Percentiles rank a stretch among this genome's conserved stretches.
Evolutionary conservation across 192 early-diverging fungal genomes (phyloP).

Genomic region (Dissophora globulifera): DNA sequence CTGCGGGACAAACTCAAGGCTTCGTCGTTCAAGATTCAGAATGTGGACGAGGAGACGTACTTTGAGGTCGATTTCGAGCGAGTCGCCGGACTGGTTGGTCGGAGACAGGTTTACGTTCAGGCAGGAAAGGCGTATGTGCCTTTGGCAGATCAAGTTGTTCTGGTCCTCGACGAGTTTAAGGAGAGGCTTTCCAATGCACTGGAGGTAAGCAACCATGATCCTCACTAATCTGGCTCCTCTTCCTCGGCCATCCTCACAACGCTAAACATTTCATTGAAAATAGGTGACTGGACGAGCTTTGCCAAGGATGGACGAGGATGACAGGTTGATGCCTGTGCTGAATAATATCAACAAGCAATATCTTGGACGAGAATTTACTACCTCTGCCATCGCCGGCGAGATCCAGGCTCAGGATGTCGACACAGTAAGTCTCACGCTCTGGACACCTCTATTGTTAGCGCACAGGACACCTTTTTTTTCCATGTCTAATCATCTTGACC

Average conservation of each 20-base stretch:
- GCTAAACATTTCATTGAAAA: no score
- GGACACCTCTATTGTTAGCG: no score
- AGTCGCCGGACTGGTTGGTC: slow-evolving; percentile 69
- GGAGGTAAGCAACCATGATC: slow-evolving; percentile 58
- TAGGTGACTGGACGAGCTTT: slow-evolving; percentile 80
- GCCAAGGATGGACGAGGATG: slow-evolving; percentile 91
- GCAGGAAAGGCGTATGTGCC: slow-evolving; percentile 80
- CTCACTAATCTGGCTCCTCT: no score
- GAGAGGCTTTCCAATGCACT: slow-evolving; percentile 64
- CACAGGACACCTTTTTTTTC: no score
- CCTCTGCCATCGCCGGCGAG: slow-evolving; percentile 60
- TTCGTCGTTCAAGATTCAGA: slow-evolving; percentile 17
- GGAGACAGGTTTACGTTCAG: slow-evolving; percentile 69
- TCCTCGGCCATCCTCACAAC: no score
- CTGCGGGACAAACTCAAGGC: slow-evolving; percentile 35
- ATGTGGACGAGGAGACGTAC: slow-evolving; percentile 53
- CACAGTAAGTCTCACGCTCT: slow-evolving; percentile 52
- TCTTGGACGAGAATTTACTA: slow-evolving; percentile 73
- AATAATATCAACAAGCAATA: slow-evolving; percentile 88
- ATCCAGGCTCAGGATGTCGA: slow-evolving; percentile 77
- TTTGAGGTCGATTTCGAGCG: slow-evolving; percentile 77
- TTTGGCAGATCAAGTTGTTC: slow-evolving; percentile 70
- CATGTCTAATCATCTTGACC: no score
- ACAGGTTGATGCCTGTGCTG: slow-evolving; percentile 88
- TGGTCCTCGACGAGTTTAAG: slow-evolving; percentile 84